Evolutionary conservation across 352 stramenopile genomes (phyloP).

Genomic region (Pythium myriotylum): DNA sequence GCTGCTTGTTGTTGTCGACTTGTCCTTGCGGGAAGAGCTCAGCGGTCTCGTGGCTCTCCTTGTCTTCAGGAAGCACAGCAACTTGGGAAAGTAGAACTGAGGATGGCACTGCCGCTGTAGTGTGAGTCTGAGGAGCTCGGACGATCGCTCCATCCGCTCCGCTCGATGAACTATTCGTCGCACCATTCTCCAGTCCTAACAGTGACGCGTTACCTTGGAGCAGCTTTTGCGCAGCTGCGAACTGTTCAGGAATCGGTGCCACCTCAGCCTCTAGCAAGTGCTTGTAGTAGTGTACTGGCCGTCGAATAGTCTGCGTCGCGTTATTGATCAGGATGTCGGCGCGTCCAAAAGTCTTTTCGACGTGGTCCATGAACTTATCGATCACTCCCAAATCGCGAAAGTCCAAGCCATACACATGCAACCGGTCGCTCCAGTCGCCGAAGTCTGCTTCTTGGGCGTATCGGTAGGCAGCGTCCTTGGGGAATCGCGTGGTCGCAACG

Average conservation of each 20-base stretch:
- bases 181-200: conserved; percentile 26
- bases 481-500: conserved; percentile 94
- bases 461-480: conserved; percentile 86
- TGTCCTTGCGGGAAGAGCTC: conserved; percentile 64
- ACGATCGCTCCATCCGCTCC: conserved; percentile 34
- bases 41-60: conserved; percentile 54
- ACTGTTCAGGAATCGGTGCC: conserved; percentile 49
- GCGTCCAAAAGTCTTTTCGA: conserved; percentile 62
- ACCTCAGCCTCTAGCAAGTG: conserved; percentile 83
- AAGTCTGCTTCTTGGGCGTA: conserved; percentile 91
- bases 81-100: conserved; percentile 92
- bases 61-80: conserved; percentile 84
- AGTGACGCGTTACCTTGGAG: conserved; percentile 56
- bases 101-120: conserved; percentile 42
- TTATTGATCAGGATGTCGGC: conserved; percentile 97
- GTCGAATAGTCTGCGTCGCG: conserved; percentile 94
- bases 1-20: conserved; percentile 94
- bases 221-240: conserved; percentile 46
- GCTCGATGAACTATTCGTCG: neutral
- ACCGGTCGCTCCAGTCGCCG: conserved; percentile 62
- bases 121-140: conserved; percentile 9
- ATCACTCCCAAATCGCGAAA: conserved; percentile 93
- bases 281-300: conserved; percentile 93
- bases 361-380: conserved; percentile 92
- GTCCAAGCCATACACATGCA: conserved; percentile 95